Evolutionary conservation across 2,329 filamentous ascomycete species (phyloP).

Genomic region (Zelopaecilomyces penicillatus): DNA sequence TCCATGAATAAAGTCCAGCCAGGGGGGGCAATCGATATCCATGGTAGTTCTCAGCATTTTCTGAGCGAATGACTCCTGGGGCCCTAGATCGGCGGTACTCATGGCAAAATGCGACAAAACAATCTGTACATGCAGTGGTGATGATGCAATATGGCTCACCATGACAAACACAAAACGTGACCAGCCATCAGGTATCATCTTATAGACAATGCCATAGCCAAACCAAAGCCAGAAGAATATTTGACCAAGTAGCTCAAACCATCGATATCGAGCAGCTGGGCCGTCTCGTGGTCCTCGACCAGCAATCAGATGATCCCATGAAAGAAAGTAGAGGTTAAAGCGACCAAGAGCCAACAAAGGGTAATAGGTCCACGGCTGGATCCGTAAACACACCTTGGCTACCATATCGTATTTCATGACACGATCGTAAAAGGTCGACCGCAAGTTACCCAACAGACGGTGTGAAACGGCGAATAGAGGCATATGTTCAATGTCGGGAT

Average conservation of each 20-base stretch:
- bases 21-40: slow-evolving; percentile 64
- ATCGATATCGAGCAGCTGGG: slow-evolving; percentile 59
- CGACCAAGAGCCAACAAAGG: slow-evolving; percentile 58
- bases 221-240: slow-evolving; percentile 56
- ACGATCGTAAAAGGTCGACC: slow-evolving; percentile 58
- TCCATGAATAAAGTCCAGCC: slow-evolving; percentile 65
- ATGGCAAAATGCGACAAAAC: slow-evolving; percentile 67
- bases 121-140: slow-evolving; percentile 64
- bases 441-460: slow-evolving; percentile 55
- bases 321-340: slow-evolving; percentile 64
- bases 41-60: slow-evolving; percentile 64
- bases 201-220: slow-evolving; percentile 57
- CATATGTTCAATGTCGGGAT: slow-evolving; percentile 56
- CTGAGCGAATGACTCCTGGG: slow-evolving; percentile 58
- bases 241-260: slow-evolving; percentile 53
- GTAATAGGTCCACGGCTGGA: slow-evolving; percentile 62
- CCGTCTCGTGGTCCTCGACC: slow-evolving; percentile 45
- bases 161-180: slow-evolving; percentile 54
- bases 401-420: slow-evolving; percentile 54
- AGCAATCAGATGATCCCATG: slow-evolving; percentile 51
- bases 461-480: slow-evolving; percentile 61
- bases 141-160: slow-evolving; percentile 55
- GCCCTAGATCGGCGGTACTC: slow-evolving; percentile 56
- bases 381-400: slow-evolving; percentile 50
- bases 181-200: slow-evolving; percentile 48